Percentiles rank a stretch among this genome's conserved stretches.
Conservation (phyloP, 73 alveolate species). For the Tetrahymena elliotti region DNA sequence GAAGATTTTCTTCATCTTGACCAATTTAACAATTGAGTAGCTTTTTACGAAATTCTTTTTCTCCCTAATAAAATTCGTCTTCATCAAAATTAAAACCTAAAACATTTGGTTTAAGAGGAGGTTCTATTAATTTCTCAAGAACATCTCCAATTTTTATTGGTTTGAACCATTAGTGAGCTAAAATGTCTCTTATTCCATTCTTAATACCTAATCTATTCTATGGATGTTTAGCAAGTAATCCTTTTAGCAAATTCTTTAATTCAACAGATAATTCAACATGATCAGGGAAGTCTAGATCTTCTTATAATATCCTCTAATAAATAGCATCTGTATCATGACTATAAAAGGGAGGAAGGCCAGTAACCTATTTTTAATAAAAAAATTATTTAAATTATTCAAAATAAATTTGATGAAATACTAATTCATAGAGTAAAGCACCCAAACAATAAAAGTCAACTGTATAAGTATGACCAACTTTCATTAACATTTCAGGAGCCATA, state of each 20-base stretch:
- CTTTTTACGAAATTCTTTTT: slow-evolving; percentile 27
- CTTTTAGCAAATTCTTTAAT: slow-evolving; percentile 57
- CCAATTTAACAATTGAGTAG: background rate
- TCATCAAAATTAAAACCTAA: slow-evolving; percentile 29
- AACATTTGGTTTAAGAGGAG: slow-evolving; percentile 36
- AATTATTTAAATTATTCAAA: background rate
- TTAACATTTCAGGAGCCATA: slow-evolving; percentile 58
- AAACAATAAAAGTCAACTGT: slow-evolving; percentile 52
- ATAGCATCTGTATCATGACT: slow-evolving; percentile 27
- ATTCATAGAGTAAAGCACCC: slow-evolving; percentile 56
- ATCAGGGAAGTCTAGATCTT: slow-evolving; percentile 18
- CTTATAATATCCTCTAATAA: slow-evolving; percentile 30
- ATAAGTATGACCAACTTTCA: slow-evolving; percentile 42
- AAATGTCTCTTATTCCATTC: slow-evolving; percentile 32
- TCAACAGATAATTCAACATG: slow-evolving; percentile 31
- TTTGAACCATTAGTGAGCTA: slow-evolving; percentile 41
- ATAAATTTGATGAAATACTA: background rate
- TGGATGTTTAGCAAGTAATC: slow-evolving; percentile 72
- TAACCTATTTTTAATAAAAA: background rate
- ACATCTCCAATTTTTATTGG: slow-evolving; percentile 19
- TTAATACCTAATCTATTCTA: slow-evolving; percentile 65
- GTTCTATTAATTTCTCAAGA: slow-evolving; percentile 7
- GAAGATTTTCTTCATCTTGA: background rate
- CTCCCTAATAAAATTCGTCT: slow-evolving; percentile 30
- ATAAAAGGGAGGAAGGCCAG: slow-evolving; percentile 60